phyloP scores from a whole-genome alignment of 2,329 filamentous ascomycete genomes.

The Ophiostoma perfectum region DNA sequence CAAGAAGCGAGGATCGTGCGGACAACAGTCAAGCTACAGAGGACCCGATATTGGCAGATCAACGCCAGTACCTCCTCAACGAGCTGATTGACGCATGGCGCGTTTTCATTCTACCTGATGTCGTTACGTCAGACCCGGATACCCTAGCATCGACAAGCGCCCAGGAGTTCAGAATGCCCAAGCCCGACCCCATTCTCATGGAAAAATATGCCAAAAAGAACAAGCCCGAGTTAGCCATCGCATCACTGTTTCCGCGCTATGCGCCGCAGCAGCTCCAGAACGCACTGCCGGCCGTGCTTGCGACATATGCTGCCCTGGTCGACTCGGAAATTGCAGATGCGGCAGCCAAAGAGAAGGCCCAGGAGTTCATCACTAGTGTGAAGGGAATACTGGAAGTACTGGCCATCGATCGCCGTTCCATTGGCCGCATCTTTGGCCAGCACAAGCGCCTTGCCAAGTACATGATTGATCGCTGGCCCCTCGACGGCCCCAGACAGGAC shows the following conservation, averaged over 20 bases:
- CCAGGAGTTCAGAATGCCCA: slow-evolving; percentile 24
- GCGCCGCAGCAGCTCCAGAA: slow-evolving; percentile 28
- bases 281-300: slow-evolving; percentile 35
- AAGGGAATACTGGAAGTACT: slow-evolving; percentile 25
- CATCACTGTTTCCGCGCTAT: slow-evolving; percentile 36
- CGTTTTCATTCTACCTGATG: slow-evolving; percentile 34
- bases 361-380: slow-evolving; percentile 30
- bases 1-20: too few species aligned
- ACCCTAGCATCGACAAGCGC: slow-evolving; percentile 6
- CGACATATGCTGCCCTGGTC: slow-evolving; percentile 37
- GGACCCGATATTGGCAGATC: background rate
- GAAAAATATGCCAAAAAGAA: slow-evolving; percentile 21
- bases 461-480: slow-evolving; percentile 25
- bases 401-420: slow-evolving; percentile 17
- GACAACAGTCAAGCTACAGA: background rate
- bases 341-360: slow-evolving; percentile 26
- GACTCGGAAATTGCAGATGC: slow-evolving; percentile 31
- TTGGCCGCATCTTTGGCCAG: slow-evolving; percentile 28
- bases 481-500: slow-evolving; percentile 3
- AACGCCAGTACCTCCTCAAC: slow-evolving; percentile 30
- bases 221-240: slow-evolving; percentile 32
- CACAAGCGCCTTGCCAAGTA: slow-evolving; percentile 21
- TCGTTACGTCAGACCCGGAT: slow-evolving; percentile 21
- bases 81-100: slow-evolving; percentile 42
- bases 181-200: slow-evolving; percentile 18